Evolutionary conservation across 2,329 filamentous ascomycete genomes (phyloP), one percentile per base, ranked within the genome.

Genomic region (Colletotrichum lentis): DNA sequence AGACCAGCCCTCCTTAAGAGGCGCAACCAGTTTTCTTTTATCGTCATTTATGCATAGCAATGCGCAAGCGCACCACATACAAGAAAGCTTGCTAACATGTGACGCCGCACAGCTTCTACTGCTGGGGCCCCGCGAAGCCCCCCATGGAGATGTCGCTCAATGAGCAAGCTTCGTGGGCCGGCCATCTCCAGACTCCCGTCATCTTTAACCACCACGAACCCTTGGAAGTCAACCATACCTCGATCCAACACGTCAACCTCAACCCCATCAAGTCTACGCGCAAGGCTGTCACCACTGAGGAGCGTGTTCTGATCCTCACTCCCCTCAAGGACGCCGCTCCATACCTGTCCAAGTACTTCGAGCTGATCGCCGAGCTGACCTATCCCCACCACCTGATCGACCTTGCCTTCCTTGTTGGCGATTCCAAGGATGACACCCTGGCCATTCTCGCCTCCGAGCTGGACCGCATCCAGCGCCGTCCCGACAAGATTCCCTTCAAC

Each of bases 331-430:
- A 99, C 79, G 95, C 96, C 66, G 88, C 93, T 11, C 84, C 84
- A 14, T 93, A 93, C 78, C 85, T 99, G 63, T 87, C 88, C 69
- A 94, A 95, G 79, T 95, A 98, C 81, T 98, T 99, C 78, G 94
- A 98, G 77, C 90, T 99, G 47, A 83, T 99, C 73, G 89, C 91
- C 70, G 89, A 96, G 78, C 86, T 99, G 72, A 94, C 93, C 3
- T 99, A 99, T 77, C 96, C 96, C 14, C 96, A 99, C 80, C 86
- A 96, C 71, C 86, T 99, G 64, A 98, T 99, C 76, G 96, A 99
- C 77, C 85, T 99, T 59, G 96, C 89, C 27, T 99, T 99, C 81
- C 87, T 99, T 31, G 93, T 99, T 62, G 92, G 94, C 72, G 96
- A 99, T 78, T 95, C 92, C 64, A 88, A 84, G 47, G 96, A 99